Conservation (phyloP, 108 stramenopile genomes). For the Skeletonema costatum region DNA sequence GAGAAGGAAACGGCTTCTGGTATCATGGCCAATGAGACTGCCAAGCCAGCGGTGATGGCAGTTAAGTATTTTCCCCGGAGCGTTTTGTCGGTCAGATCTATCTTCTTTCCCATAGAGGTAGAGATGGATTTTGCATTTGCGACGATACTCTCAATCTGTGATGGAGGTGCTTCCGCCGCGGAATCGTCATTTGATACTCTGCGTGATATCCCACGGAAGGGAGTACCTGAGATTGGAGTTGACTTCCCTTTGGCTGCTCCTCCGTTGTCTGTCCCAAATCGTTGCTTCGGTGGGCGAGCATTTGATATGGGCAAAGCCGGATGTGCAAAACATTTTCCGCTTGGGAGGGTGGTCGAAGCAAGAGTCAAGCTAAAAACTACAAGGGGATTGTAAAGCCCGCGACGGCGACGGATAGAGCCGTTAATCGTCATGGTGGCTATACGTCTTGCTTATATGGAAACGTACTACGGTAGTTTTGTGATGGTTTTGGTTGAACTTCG, state of each 20-base stretch:
- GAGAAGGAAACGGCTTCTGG: constrained; percentile 81
- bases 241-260: constrained; percentile 9
- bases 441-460: no score
- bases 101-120: constrained; percentile 3
- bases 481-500: no score
- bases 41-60: constrained; percentile 62
- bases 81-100: constrained; percentile 12
- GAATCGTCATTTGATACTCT: neutral
- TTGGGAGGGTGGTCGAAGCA: neutral
- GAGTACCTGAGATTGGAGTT: constrained; percentile 8
- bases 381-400: neutral
- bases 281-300: constrained; percentile 12
- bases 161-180: constrained; percentile 24
- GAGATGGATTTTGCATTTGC: constrained; percentile 47
- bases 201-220: constrained; percentile 4
- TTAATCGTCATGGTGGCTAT: neutral
- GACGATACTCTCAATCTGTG: constrained; percentile 48
- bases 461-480: no score
- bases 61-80: constrained; percentile 10
- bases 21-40: constrained; percentile 75
- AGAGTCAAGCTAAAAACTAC: neutral
- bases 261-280: neutral
- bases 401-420: neutral
- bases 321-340: constrained; percentile 9
- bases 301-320: constrained; percentile 21